phyloP scores from a whole-genome alignment of 805 yeast species.

The Sugiyamaella marilandica region DNA sequence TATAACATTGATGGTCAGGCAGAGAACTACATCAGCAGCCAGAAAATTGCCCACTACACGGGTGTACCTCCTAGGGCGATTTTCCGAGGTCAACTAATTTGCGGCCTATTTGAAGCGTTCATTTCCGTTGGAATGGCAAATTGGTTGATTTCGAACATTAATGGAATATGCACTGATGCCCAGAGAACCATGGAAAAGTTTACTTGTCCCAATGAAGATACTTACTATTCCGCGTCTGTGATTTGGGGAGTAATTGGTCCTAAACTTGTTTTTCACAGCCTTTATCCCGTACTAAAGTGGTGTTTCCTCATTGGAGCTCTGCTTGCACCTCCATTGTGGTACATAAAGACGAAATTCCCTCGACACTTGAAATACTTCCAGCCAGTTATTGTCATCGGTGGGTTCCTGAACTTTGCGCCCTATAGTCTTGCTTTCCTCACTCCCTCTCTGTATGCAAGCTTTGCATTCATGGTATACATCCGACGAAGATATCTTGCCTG shows the following conservation, averaged over 20 bases:
- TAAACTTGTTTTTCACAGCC: slow-evolving; percentile 41
- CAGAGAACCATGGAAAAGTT: slow-evolving; percentile 26
- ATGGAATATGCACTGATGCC: slow-evolving; percentile 42
- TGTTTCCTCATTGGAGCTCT: slow-evolving; percentile 55
- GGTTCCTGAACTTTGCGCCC: slow-evolving; percentile 33
- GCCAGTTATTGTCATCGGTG: slow-evolving; percentile 25
- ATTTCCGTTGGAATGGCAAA: slow-evolving; percentile 31
- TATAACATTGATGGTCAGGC: slow-evolving; percentile 53
- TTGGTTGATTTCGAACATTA: slow-evolving; percentile 32
- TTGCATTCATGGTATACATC: slow-evolving; percentile 43
- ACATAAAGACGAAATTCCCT: slow-evolving; percentile 13
- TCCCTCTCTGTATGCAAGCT: slow-evolving; percentile 39
- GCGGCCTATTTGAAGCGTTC: slow-evolving; percentile 37
- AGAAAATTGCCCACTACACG: slow-evolving; percentile 45
- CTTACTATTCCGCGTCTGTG: slow-evolving; percentile 47
- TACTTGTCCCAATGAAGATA: slow-evolving; percentile 38
- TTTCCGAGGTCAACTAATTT: slow-evolving; percentile 38
- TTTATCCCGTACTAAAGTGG: slow-evolving; percentile 60
- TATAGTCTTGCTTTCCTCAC: slow-evolving; percentile 39
- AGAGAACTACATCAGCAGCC: slow-evolving; percentile 52
- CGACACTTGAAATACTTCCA: slow-evolving; percentile 2
- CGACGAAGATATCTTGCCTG: slow-evolving; percentile 46
- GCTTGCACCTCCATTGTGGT: slow-evolving; percentile 15
- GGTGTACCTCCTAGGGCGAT: slow-evolving; percentile 40
- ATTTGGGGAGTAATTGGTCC: slow-evolving; percentile 63